Conservation (phyloP, 345 rosid species). For the Boechera divaricarpa region DNA sequence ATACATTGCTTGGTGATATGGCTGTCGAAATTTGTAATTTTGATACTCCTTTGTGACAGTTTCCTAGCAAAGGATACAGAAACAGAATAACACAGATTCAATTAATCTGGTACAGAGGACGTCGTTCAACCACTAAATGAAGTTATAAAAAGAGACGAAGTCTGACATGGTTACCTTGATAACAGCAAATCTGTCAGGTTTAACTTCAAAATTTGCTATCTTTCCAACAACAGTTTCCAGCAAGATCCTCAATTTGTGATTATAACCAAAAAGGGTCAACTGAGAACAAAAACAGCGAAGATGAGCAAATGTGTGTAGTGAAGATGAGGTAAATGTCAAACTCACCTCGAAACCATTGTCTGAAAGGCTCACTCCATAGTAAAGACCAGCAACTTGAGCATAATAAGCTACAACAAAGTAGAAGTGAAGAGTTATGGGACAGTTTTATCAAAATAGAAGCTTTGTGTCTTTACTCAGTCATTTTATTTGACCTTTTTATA, state of each 20-base stretch:
- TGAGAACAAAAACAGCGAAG: slow-evolving; percentile 36
- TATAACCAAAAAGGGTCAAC: slow-evolving; percentile 86
- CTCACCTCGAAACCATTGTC: slow-evolving; percentile 81
- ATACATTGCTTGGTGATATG: slow-evolving; percentile 83
- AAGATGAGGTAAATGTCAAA: slow-evolving; percentile 7
- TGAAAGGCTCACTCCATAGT: slow-evolving; percentile 57
- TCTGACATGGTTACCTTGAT: slow-evolving; percentile 65
- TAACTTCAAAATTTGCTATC: slow-evolving; percentile 78
- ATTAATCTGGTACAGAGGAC: slow-evolving; percentile 3
- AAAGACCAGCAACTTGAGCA: slow-evolving; percentile 91
- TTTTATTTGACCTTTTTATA: slow-evolving; percentile 2
- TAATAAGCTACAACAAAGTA: slow-evolving; percentile 73
- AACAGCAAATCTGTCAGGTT: slow-evolving; percentile 79
- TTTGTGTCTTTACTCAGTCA: slow-evolving; percentile 7
- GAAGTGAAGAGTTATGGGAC: slow-evolving; percentile 9
- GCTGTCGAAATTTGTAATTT: slow-evolving; percentile 82
- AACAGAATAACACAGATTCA: slow-evolving; percentile 22
- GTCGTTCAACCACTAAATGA: not conserved
- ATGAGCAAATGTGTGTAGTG: not conserved
- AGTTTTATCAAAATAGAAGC: not conserved
- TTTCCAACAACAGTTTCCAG: slow-evolving; percentile 71
- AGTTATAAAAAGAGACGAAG: slow-evolving; percentile 1
- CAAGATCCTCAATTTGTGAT: slow-evolving; percentile 82
- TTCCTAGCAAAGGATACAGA: slow-evolving; percentile 56
- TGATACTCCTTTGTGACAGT: slow-evolving; percentile 69